Conservation (phyloP, 352 stramenopile species). For the Globisporangium abappressorium region DNA sequence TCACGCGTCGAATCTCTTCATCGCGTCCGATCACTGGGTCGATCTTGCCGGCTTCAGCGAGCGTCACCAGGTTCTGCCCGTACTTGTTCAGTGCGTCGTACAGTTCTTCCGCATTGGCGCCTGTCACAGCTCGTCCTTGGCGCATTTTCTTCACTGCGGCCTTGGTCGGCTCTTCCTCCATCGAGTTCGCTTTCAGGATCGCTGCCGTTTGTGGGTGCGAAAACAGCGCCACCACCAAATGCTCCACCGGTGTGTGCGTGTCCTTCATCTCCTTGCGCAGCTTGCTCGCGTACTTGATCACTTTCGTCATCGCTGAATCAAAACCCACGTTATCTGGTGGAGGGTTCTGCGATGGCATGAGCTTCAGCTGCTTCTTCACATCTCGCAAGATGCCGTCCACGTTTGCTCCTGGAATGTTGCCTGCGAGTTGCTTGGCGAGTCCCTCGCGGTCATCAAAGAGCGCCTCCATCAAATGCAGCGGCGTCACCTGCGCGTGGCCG, state of each 20-base stretch:
- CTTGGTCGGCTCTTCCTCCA: constrained; percentile 70
- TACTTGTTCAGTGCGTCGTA: constrained; percentile 96
- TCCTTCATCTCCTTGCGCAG: constrained; percentile 81
- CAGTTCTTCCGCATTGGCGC: constrained; percentile 81
- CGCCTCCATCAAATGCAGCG: constrained; percentile 62
- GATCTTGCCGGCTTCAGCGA: constrained; percentile 93
- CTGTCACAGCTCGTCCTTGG: constrained; percentile 68
- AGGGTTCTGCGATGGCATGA: constrained; percentile 69
- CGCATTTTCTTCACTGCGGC: constrained; percentile 56
- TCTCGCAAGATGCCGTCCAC: constrained; percentile 44
- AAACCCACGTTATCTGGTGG: constrained; percentile 56
- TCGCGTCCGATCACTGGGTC: constrained; percentile 98
- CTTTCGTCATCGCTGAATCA: constrained; percentile 68
- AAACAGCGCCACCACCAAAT: constrained; percentile 74
- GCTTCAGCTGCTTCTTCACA: constrained; percentile 49
- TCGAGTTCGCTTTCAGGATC: constrained; percentile 63
- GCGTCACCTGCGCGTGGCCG: constrained; percentile 72
- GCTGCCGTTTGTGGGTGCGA: constrained; percentile 45
- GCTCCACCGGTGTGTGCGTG: constrained; percentile 71
- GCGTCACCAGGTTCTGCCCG: constrained; percentile 92
- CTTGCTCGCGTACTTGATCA: constrained; percentile 82
- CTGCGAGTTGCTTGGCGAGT: constrained; percentile 48
- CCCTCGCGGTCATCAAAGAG: constrained; percentile 68
- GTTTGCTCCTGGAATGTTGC: constrained; percentile 47
- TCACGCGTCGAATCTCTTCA: constrained; percentile 94